Conservation (phyloP, 2,329 filamentous ascomycete species). For the Cercospora janseana region DNA sequence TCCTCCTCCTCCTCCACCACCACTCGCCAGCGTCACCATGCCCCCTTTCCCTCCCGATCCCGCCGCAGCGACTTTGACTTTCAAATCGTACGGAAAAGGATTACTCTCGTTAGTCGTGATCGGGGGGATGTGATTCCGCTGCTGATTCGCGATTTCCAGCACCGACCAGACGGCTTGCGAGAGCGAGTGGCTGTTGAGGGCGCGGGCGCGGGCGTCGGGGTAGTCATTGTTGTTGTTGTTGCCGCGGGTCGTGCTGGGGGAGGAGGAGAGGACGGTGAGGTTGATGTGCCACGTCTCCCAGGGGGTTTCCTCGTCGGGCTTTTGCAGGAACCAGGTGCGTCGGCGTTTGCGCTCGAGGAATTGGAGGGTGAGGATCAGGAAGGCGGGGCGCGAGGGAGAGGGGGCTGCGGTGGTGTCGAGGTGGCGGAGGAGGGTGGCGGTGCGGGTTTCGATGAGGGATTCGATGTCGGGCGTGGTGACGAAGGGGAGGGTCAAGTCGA, state of each 20-base stretch:
- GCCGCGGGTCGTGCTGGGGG: not conserved
- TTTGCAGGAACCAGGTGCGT: conserved; percentile 73
- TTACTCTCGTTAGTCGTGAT: conserved; percentile 91
- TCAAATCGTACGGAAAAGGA: conserved; percentile 92
- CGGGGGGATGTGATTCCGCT: conserved; percentile 95
- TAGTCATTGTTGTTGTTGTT: not conserved
- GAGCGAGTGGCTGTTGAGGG: conserved; percentile 86
- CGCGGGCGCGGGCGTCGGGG: conserved; percentile 47
- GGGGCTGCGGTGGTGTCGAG: conserved; percentile 51
- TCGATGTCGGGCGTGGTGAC: conserved; percentile 89
- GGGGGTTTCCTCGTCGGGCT: conserved; percentile 86
- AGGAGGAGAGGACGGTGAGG: conserved; percentile 64
- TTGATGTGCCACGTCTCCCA: conserved; percentile 97
- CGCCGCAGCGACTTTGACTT: conserved; percentile 65
- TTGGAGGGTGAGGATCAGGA: conserved; percentile 79
- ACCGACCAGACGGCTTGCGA: conserved; percentile 87
- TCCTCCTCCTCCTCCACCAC: not conserved
- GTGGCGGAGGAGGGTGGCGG: conserved; percentile 74
- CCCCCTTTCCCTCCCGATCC: conserved; percentile 17
- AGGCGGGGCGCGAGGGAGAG: conserved; percentile 41
- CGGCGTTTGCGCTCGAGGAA: conserved; percentile 91
- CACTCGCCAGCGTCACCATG: not conserved
- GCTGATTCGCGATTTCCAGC: conserved; percentile 77
- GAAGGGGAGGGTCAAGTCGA: conserved; percentile 85
- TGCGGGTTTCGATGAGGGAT: conserved; percentile 87